These are phyloP conservation scores for Nicotiana obtusifolia DNA, from an alignment of 257 asterid genomes.

Conservation along the genomic window DNA sequence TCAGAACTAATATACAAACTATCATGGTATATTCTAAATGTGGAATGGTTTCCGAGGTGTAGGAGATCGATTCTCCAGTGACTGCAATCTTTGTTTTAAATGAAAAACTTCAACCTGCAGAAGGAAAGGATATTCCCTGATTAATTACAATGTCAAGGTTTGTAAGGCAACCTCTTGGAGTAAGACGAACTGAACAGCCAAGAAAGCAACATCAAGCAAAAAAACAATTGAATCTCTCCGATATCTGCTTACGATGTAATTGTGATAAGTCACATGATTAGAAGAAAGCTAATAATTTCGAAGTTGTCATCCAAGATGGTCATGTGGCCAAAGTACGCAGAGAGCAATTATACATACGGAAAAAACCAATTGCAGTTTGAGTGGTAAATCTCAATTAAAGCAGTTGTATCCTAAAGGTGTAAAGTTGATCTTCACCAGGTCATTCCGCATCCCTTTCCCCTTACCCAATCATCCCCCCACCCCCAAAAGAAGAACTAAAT, in stretches of 20 bases:
- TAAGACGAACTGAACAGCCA: not conserved
- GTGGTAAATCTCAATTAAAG: not conserved
- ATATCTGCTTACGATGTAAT: not conserved
- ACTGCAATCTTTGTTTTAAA: slow-evolving; percentile 86
- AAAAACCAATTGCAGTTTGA: not conserved
- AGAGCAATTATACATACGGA: not conserved
- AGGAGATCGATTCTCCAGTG: slow-evolving; percentile 81
- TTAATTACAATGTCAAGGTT: slow-evolving; percentile 7
- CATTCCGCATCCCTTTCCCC: not conserved
- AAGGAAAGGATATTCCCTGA: not conserved
- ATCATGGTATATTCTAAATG: slow-evolving; percentile 26
- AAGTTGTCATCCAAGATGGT: not conserved
- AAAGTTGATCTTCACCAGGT: not conserved
- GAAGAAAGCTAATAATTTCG: not conserved
- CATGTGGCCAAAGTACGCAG: not conserved
- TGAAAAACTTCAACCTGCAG: slow-evolving; percentile 88
- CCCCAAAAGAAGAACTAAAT: not conserved
- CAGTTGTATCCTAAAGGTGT: not conserved
- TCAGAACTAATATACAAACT: not conserved
- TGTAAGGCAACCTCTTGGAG: not conserved
- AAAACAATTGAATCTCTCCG: not conserved
- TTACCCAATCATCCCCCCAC: not conserved
- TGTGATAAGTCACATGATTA: not conserved
- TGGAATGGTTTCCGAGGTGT: slow-evolving; percentile 92
- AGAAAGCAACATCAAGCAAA: not conserved